Conservation (phyloP, 257 asterid species). For the Dorcoceras hygrometricum region DNA sequence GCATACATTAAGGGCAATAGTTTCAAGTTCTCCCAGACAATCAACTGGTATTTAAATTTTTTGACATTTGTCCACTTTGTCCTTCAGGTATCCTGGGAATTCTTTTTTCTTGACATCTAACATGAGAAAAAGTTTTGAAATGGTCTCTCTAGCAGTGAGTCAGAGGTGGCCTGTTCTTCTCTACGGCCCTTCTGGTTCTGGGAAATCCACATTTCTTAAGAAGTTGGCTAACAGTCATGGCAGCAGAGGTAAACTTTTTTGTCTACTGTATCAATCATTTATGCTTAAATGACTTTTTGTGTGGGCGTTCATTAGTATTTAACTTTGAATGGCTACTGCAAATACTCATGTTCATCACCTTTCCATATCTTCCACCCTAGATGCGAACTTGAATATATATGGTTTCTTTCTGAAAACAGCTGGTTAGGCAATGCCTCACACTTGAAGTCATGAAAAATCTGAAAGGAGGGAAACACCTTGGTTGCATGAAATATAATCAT, state of each 20-base stretch:
- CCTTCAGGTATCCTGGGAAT: slow-evolving; percentile 45
- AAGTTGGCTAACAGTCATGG: slow-evolving; percentile 60
- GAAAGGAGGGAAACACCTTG: not conserved
- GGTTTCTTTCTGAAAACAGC: slow-evolving; percentile 2
- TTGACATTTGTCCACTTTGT: slow-evolving; percentile 18
- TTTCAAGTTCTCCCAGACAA: slow-evolving; percentile 8
- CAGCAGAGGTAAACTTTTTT: slow-evolving; percentile 51
- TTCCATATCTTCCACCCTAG: not conserved
- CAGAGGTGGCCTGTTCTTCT: slow-evolving; percentile 97
- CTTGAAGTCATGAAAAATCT: not conserved
- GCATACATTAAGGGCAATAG: not conserved
- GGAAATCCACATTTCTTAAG: slow-evolving; percentile 76
- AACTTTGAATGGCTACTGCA: not conserved
- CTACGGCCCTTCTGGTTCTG: slow-evolving; percentile 88
- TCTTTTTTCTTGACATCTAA: slow-evolving; percentile 72
- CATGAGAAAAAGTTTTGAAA: slow-evolving; percentile 62
- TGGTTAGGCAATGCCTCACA: not conserved
- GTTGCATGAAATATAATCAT: not conserved
- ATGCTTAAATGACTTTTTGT: not conserved
- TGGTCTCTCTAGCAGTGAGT: slow-evolving; percentile 77
- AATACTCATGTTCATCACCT: not conserved
- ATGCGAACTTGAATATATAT: not conserved
- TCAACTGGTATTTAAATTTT: slow-evolving; percentile 5
- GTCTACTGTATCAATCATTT: not conserved
- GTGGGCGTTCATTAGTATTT: not conserved